Evolutionary conservation across 306 rosid species (phyloP), one percentile per base, ranked within the genome.

Genomic region (Glycine soja): DNA sequence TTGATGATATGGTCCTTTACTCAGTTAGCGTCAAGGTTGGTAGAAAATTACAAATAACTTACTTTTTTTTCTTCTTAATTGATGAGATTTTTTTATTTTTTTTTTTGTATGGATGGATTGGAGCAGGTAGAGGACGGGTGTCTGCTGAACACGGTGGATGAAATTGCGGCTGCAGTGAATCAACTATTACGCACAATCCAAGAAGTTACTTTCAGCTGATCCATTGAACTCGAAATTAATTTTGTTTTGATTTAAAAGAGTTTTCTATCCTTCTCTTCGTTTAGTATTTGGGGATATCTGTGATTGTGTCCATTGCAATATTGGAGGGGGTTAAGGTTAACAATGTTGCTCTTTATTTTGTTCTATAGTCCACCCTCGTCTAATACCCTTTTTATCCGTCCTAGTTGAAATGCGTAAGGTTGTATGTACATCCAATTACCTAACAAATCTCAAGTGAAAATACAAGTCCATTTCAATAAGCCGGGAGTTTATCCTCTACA

Each of bases 141-240:
- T 70, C 80, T 85, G 84, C 68, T 92, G 79, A 92, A 85, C 59
- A 85, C 97, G 7, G 97, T 92, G 86, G 98, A 94, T 88, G 97
- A 92, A 82, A 92, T 94, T 45, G 98, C 98, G 74, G 89, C 88
- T 46, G 91, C 94, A 50, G 95, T 91, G 81, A 92, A 94, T 88
- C 90, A 91, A 88, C 87, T 91, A 80, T 81, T 94, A 51, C 70
- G 85, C 70, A 83, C 70, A 14, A 79, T 92, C n/a, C 85, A 90
- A 81, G 84, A 88, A 68, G 71, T 81, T 54, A 82, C 81, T 53
- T 89, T 88, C 77, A 86, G 68, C 82, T 90, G 84, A 36, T 36
- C 40, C 88, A 54, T 14, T 51, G 19, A 68, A 19, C 58, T 57
- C 10, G n/a, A 16, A 5, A 45, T 54, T 51, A 43, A 42, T 59